Base-by-base conservation (phyloP, 2,329 filamentous ascomycete species). In the Corniculantispora saksenae region DNA sequence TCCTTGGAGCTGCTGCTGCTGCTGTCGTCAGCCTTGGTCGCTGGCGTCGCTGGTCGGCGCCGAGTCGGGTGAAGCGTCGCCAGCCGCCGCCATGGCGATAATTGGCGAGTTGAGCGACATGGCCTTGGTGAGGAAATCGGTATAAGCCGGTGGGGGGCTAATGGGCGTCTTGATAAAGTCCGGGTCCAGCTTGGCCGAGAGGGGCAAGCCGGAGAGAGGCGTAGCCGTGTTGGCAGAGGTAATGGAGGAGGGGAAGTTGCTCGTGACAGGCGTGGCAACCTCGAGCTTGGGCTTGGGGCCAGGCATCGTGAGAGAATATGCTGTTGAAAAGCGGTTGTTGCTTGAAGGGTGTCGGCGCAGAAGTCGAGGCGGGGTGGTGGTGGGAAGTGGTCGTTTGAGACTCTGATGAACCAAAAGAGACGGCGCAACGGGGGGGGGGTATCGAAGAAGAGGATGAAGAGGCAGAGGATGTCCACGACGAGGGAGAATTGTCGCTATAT, bases 121-220 rank as follows among this genome's bases (percentile, higher is more conserved):
- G 66, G 89, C 89, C 79, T 93, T 94, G 60, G 76, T 74, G 68
- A 98, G 88, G 75, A 97, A 98, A 74, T 98, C 93, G 70, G 92
- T 90, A 76, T 98, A 98, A 65, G 94, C 94, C 25, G 86, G 83
- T 3, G 94, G 94, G 61, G 94, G 94, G 60, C 91, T 96, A 76
- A 98, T 97, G 57, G 94, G 94, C 5, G 94, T 97, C 79, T 94
- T 94, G 82, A 94, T 86, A 71, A 85, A 83, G 64, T 82, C 81
- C 9, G 80, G 75, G 40, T 79, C 80, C 10, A 80, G 77, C 68
- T 78, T 79, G 68, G 74, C 76, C 50, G 73, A 70, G 66, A 77
- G 78, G 38, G 74, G 78, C 65, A 77, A 73, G 65, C 77, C 82
- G 67, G 75, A 88, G 73, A 91, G 83, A 57, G 91, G 91, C 69